Percentiles rank a stretch among this genome's conserved stretches.
phyloP scores from a whole-genome alignment of 2,329 filamentous ascomycete genomes.

The Ceratocystis alfenasii region DNA sequence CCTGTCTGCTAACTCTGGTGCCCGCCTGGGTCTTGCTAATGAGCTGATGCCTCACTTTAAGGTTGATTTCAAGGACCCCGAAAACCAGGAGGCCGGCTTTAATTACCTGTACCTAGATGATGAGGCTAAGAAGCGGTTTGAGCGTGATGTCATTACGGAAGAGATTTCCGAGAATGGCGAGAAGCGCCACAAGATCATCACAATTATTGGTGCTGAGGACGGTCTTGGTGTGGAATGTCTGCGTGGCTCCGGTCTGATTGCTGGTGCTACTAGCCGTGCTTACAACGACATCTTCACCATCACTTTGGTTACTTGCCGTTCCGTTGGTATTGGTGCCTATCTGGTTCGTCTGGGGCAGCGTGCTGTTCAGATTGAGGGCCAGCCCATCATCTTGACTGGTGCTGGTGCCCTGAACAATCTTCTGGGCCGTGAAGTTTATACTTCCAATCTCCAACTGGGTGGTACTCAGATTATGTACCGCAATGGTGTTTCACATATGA shows the following conservation, averaged over 20 bases:
- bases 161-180: constrained; percentile 76
- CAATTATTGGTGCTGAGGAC: constrained; percentile 84
- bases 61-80: constrained; percentile 83
- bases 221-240: constrained; percentile 96
- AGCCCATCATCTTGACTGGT: constrained; percentile 97
- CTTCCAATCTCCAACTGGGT: constrained; percentile 96
- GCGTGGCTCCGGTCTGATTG: constrained; percentile 93
- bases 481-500: constrained; percentile 99
- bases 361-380: constrained; percentile 96
- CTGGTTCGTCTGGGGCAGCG: constrained; percentile 95
- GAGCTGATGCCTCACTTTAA: constrained; percentile 96
- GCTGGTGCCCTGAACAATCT: constrained; percentile 96
- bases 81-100: constrained; percentile 77
- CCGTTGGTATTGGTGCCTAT: constrained; percentile 98
- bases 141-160: constrained; percentile 66
- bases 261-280: constrained; percentile 87
- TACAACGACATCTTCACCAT: constrained; percentile 99
- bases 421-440: constrained; percentile 95
- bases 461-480: constrained; percentile 99
- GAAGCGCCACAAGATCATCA: constrained; percentile 85
- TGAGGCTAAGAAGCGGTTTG: constrained; percentile 74
- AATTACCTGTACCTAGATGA: constrained; percentile 92
- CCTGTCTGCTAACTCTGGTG: constrained; percentile 96
- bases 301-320: constrained; percentile 93
- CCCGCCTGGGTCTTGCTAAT: constrained; percentile 89